phyloP scores from a whole-genome alignment of 805 yeast genomes.

The Candida arabinofermentans region DNA sequence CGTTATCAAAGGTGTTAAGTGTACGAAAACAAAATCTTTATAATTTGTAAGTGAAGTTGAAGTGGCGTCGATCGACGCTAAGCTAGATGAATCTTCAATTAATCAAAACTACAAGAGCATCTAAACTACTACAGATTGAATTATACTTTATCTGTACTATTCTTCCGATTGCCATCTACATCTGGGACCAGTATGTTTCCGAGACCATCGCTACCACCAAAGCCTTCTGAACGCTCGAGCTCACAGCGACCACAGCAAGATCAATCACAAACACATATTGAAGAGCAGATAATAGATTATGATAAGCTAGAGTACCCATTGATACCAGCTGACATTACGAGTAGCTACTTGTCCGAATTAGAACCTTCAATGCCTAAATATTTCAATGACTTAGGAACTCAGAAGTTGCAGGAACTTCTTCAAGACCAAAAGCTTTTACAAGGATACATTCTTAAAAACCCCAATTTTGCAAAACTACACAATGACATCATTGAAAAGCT shows the following conservation, averaged over 20 bases:
- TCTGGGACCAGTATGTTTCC: slow-evolving; percentile 4
- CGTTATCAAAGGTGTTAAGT: too few species aligned
- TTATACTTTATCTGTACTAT: too few species aligned
- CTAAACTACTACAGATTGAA: too few species aligned
- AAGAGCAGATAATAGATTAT: slow-evolving; percentile 11
- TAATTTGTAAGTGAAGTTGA: too few species aligned
- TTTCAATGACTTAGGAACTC: slow-evolving; percentile 20
- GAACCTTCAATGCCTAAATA: slow-evolving; percentile 18
- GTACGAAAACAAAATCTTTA: too few species aligned
- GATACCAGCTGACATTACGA: slow-evolving; percentile 15
- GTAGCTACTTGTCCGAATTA: slow-evolving; percentile 3
- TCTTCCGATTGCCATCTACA: too few species aligned
- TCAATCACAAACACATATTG: neutral
- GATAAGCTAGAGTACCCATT: slow-evolving; percentile 22
- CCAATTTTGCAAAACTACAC: slow-evolving; percentile 11
- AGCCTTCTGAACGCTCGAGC: slow-evolving; percentile 1
- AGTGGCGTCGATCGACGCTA: too few species aligned
- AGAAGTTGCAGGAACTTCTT: slow-evolving; percentile 19
- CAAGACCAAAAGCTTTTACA: slow-evolving; percentile 12
- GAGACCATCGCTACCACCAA: slow-evolving; percentile 8
- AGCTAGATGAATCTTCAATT: too few species aligned
- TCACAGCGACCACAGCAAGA: neutral
- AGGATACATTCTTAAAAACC: slow-evolving; percentile 16
- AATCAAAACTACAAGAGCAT: too few species aligned
- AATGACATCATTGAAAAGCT: slow-evolving; percentile 28